A percentile compares a stretch with the other conserved stretches of the same genome.
phyloP scores from a whole-genome alignment of 2,329 filamentous ascomycete genomes.

The Ceratocystis destructans region DNA sequence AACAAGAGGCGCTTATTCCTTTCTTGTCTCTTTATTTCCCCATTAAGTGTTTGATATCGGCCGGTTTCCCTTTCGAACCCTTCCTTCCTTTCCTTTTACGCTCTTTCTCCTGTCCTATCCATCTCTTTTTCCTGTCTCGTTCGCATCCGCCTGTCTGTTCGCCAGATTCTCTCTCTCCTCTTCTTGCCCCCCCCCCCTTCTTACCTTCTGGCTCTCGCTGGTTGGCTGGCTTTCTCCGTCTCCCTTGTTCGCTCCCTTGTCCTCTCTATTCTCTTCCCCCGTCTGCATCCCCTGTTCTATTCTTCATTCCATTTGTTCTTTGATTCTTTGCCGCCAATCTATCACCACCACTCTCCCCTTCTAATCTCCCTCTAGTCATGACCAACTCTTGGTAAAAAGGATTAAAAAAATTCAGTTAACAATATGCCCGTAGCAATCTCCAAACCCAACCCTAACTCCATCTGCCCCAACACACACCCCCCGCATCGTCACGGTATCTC shows the following conservation, averaged over 20 bases:
- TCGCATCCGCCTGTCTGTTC: background rate
- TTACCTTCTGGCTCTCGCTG: background rate
- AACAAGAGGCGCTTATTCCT: constrained; percentile 5
- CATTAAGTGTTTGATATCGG: background rate
- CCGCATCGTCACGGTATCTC: constrained; percentile 32
- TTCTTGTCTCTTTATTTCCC: constrained; percentile 6
- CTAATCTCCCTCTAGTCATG: background rate
- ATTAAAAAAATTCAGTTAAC: background rate
- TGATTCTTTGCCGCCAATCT: background rate
- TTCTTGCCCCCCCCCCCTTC: background rate
- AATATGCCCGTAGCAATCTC: constrained; percentile 30
- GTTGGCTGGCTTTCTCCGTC: background rate
- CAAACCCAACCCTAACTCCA: constrained; percentile 30
- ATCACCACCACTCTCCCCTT: background rate
- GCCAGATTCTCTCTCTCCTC: background rate
- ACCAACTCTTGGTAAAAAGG: too few relatives aligned
- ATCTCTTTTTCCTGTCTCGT: background rate
- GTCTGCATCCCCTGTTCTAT: too few relatives aligned
- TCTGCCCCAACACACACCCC: constrained; percentile 27
- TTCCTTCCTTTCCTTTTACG: background rate
- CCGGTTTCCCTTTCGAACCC: background rate
- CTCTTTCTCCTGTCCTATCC: background rate
- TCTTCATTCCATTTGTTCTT: background rate
- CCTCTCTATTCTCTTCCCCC: background rate
- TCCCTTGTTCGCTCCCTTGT: background rate